phyloP scores from a whole-genome alignment of 768 basidiomycete species.

The Serendipita sp. region DNA sequence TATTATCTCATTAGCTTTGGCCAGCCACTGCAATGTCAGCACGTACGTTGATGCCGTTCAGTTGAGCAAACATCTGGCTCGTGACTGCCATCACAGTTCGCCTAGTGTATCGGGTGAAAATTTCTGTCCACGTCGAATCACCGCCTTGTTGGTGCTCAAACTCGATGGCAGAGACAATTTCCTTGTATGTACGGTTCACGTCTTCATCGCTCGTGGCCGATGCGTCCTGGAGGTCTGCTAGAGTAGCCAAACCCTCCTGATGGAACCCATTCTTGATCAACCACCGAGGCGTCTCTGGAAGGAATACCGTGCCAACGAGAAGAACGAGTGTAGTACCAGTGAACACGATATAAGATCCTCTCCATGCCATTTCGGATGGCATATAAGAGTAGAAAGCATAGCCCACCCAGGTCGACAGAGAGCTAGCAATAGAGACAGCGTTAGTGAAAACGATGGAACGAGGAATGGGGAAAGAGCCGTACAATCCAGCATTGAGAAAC shows the following conservation, averaged over 20 bases:
- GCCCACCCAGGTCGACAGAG: constrained; percentile 6
- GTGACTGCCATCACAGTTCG: constrained; percentile 7
- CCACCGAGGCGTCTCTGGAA: constrained; percentile 23
- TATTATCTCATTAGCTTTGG: background rate
- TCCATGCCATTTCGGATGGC: constrained; percentile 7
- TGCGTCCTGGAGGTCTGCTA: constrained; percentile 6
- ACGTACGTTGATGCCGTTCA: background rate
- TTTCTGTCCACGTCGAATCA: constrained; percentile 12
- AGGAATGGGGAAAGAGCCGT: background rate
- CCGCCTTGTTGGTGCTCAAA: background rate
- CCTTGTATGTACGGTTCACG: constrained; percentile 6
- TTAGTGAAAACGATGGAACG: background rate
- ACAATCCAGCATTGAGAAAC: constrained; percentile 24
- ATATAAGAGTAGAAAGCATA: constrained; percentile 19
- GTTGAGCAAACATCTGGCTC: constrained; percentile 1
- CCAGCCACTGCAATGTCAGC: background rate
- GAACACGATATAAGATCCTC: constrained; percentile 5
- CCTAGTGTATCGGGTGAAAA: constrained; percentile 1
- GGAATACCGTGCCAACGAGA: constrained; percentile 3
- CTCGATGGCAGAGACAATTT: constrained; percentile 5
- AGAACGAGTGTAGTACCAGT: background rate
- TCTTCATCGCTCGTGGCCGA: constrained; percentile 1
- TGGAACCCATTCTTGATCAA: constrained; percentile 10
- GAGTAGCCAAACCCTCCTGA: constrained; percentile 2
- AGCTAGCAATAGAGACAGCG: background rate